phyloP scores from a whole-genome alignment of 768 basidiomycete genomes.

The Russula sp. region DNA sequence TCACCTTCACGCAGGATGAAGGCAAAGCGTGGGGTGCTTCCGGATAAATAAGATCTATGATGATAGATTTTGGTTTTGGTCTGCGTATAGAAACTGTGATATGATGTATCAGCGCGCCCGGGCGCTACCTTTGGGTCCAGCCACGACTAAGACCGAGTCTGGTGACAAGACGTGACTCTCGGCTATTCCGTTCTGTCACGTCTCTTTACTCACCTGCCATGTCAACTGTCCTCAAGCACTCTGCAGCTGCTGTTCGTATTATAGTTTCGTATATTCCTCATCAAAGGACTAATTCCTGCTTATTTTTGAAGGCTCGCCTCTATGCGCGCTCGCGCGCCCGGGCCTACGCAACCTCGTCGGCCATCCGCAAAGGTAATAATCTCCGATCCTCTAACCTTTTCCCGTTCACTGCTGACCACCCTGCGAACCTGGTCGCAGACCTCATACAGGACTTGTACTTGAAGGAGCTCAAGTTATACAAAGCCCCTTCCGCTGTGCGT shows the following conservation, averaged over 20 bases:
- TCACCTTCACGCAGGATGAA: too few species aligned
- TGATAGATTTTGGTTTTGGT: too few species aligned
- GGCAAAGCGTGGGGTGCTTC: too few species aligned
- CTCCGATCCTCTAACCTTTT: constrained; percentile 19
- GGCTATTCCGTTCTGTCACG: background rate
- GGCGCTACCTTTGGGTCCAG: too few species aligned
- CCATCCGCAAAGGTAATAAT: constrained; percentile 57
- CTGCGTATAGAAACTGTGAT: too few species aligned
- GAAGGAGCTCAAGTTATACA: constrained; percentile 86
- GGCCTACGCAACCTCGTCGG: constrained; percentile 53
- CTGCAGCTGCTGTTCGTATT: constrained; percentile 35
- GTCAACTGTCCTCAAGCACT: constrained; percentile 59
- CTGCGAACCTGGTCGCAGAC: constrained; percentile 44
- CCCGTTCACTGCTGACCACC: background rate
- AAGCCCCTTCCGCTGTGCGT: constrained; percentile 65
- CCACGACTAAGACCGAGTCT: too few species aligned
- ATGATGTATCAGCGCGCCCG: too few species aligned
- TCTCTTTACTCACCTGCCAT: constrained; percentile 34
- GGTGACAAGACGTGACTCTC: background rate
- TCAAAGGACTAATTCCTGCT: background rate
- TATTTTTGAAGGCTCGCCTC: constrained; percentile 42
- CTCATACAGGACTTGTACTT: constrained; percentile 90
- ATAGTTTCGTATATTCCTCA: constrained; percentile 3
- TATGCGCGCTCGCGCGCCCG: constrained; percentile 41
- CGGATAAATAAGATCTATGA: too few species aligned